Evolutionary conservation across 768 basidiomycete species (phyloP), one percentile per base, ranked within the genome.

Genomic region (Serendipita indica): DNA sequence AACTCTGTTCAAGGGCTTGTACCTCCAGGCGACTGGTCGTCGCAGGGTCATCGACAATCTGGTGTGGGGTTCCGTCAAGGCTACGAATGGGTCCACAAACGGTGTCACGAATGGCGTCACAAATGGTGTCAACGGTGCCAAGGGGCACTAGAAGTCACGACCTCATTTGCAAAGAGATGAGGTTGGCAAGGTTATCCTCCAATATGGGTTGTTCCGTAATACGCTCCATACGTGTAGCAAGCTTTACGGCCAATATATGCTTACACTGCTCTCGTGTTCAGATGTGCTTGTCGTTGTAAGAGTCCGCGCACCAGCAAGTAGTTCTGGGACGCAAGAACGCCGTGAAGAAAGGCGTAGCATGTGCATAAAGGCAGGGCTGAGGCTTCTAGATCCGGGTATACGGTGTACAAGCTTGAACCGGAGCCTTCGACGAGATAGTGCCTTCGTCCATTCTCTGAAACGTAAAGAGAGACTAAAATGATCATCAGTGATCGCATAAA

Each of bases 1-100:
- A 32, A 82, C 80, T 0, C 64, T 72, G 0, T 69, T 78, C 32
- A 78, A 70, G 67, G 79, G 72, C 13, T 34, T 18, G 49, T 54
- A 54, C 30, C 30, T 54, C n/a, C 49, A 54, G n/a, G 49, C 49
- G 20, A 54, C 49, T 27, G 49, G 49, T 10, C 20, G 32, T n/a
- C 20, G 30, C n/a, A n/a, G 32, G 49, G 30, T n/a, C 20, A n/a
- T 54, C n/a, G 49, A 54, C 10, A 10, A 10, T 25, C 30, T 54
- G 20, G 16, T 54, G 7, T 54, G 49, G 49, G 49, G 49, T 2
- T 30, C 49, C 41, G 41, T 43, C 16, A 43, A 43, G n/a, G 41
- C 41, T n/a, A 1, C 27, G 41, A 43, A 43, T 43, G 41, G 41
- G 6, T 7, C 41, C 7, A 43, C n/a, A n/a, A n/a, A n/a, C n/a